Conservation (phyloP, 1,284 basidiomycete genomes). For the Ceratobasidium sp. region DNA sequence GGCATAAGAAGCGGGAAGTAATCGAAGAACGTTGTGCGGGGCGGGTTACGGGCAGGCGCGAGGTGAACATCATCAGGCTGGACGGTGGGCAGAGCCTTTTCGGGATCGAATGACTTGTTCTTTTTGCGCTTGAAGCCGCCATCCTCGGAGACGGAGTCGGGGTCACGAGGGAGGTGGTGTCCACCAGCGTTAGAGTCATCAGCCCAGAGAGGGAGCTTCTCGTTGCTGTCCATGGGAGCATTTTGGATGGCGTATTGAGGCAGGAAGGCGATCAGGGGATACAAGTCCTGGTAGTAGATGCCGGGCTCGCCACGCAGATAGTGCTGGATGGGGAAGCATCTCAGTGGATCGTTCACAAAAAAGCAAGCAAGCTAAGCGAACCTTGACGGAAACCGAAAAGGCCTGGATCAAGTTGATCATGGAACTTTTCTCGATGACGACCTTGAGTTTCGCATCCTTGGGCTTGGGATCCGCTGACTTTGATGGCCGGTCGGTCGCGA, state of each 20-base stretch:
- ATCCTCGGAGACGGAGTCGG: no score
- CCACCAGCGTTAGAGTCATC: slow-evolving; percentile 47
- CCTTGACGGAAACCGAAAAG: slow-evolving; percentile 69
- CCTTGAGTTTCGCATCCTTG: slow-evolving; percentile 59
- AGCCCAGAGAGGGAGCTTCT: slow-evolving; percentile 70
- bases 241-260: slow-evolving; percentile 60
- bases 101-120: slow-evolving; percentile 61
- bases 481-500: slow-evolving; percentile 61
- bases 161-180: slow-evolving; percentile 19
- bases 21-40: slow-evolving; percentile 52
- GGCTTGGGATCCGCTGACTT: slow-evolving; percentile 50
- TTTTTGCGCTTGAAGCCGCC: slow-evolving; percentile 33
- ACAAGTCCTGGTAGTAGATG: slow-evolving; percentile 59
- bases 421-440: slow-evolving; percentile 75
- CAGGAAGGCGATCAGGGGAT: slow-evolving; percentile 61
- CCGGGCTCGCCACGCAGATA: slow-evolving; percentile 61
- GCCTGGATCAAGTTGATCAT: slow-evolving; percentile 78
- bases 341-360: no score
- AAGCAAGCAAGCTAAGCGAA: not conserved
- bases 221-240: slow-evolving; percentile 48
- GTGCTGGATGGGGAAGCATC: no score
- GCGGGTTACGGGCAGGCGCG: slow-evolving; percentile 43
- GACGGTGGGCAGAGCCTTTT: slow-evolving; percentile 62
- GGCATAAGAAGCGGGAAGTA: slow-evolving; percentile 67
- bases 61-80: slow-evolving; percentile 34